Base-by-base conservation (phyloP, 75 land plant species). In the Picea glauca region DNA sequence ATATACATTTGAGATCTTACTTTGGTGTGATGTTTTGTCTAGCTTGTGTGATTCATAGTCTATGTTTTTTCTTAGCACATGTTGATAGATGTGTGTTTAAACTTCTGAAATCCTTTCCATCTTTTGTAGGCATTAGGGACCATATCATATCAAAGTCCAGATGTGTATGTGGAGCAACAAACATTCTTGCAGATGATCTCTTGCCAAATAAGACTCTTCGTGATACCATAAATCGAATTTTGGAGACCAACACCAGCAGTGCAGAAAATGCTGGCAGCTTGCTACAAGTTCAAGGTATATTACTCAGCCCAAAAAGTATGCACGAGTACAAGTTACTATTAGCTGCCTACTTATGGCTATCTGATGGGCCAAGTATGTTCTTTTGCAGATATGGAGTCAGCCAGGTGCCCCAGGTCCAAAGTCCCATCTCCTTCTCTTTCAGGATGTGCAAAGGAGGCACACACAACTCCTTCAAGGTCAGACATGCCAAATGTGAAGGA, bases 121-220 rank as follows among this genome's bases (percentile, higher is more conserved):
- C 17, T 18, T 1, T 1, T 14, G 54, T 87, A 95, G 98, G 98
- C 77, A 95, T 95, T 4, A 83, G 98, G 60, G 91, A 93, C 32
- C 63, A 91, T 62, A 95, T 95, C 40, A 90, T 95, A 58, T 84
- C 89, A 20, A 91, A 91, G 31, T 80, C 86, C 20, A 83, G 72
- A 80, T 95, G 98, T 81, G 91, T 95, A 6, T 95, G 98, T 87
- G 96, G 96, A 30, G 90, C 84, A 30, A 89, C 85, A 79, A 86
- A 90, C 78, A 70, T 95, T 62, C 89, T 91, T 60, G 98, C 98
- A 46, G 98, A 95, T 85, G 91, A 93, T 77, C 89, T 95, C 57
- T 73, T 95, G 33, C 98, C 98, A 32, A 95, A 95, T 67, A 93
- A 85, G 77, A 88, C 93, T 18, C 81, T 93, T 30, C 86, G 98